A percentile compares a stretch with the other conserved stretches of the same genome.
These are phyloP conservation scores for Asterionellopsis glacialis DNA, from an alignment of 108 stramenopile species.

Conservation along the genomic window DNA sequence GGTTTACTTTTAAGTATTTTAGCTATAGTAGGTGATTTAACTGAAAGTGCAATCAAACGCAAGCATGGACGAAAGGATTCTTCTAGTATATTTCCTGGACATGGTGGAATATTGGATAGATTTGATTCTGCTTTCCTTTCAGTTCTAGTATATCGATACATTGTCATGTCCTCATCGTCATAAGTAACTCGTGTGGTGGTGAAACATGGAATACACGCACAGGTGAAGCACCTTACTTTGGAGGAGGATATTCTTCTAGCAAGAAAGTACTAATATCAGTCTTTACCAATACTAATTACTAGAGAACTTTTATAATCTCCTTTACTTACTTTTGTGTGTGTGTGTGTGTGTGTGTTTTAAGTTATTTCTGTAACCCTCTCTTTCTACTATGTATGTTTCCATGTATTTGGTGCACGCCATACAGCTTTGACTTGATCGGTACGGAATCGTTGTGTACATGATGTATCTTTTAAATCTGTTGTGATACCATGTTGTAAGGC, in stretches of 20 bases:
- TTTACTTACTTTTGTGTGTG: too few species aligned
- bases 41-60: constrained; percentile 75
- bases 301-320: too few species aligned
- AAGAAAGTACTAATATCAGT: too few species aligned
- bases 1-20: constrained; percentile 51
- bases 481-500: constrained; percentile 86
- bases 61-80: constrained; percentile 60
- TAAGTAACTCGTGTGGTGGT: too few species aligned
- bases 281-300: too few species aligned
- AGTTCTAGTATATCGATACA: constrained; percentile 42
- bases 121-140: constrained; percentile 76
- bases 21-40: constrained; percentile 75
- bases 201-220: too few species aligned
- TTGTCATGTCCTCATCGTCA: too few species aligned
- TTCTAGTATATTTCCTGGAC: constrained; percentile 70
- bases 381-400: constrained; percentile 14
- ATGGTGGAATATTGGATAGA: constrained; percentile 83
- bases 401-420: constrained; percentile 66
- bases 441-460: constrained; percentile 92
- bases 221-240: too few species aligned
- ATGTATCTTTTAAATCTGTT: constrained; percentile 78
- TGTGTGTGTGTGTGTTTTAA: too few species aligned
- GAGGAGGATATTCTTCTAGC: too few species aligned
- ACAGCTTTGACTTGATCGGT: constrained; percentile 90
- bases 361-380: too few species aligned